These are phyloP conservation scores for Peronospora destructor DNA, from an alignment of 352 stramenopile genomes.

Conservation along the genomic window DNA sequence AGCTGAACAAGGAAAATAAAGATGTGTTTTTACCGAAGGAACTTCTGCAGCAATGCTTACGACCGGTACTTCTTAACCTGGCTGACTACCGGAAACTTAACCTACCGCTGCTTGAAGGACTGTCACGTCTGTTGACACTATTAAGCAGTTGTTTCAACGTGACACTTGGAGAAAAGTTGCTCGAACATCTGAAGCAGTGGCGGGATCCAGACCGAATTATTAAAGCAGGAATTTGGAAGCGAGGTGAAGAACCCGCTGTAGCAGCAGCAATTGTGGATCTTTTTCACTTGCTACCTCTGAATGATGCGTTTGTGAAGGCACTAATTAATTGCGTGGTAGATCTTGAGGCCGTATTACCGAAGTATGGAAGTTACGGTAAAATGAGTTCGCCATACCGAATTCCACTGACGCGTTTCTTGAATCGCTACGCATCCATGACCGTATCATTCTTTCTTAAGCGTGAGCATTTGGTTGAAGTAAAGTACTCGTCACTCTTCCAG, in stretches of 20 bases:
- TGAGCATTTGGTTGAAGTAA: slow-evolving; percentile 69
- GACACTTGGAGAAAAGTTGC: slow-evolving; percentile 94
- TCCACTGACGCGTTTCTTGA: slow-evolving; percentile 90
- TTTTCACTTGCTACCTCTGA: slow-evolving; percentile 93
- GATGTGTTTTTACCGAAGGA: slow-evolving; percentile 90
- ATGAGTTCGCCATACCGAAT: slow-evolving; percentile 89
- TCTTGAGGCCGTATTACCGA: slow-evolving; percentile 87
- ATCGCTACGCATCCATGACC: slow-evolving; percentile 82
- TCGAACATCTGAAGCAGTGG: slow-evolving; percentile 95
- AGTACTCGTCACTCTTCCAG: slow-evolving; percentile 92
- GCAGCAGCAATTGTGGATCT: slow-evolving; percentile 93
- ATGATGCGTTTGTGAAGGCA: slow-evolving; percentile 92
- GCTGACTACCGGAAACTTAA: slow-evolving; percentile 96
- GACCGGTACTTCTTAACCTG: slow-evolving; percentile 94
- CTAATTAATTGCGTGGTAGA: slow-evolving; percentile 93
- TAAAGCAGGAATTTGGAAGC: slow-evolving; percentile 89
- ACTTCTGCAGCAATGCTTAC: slow-evolving; percentile 92
- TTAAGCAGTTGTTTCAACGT: slow-evolving; percentile 97
- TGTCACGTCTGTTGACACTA: slow-evolving; percentile 89
- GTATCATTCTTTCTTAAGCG: slow-evolving; percentile 87
- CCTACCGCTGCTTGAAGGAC: slow-evolving; percentile 89
- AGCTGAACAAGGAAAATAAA: slow-evolving; percentile 84
- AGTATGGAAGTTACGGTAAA: slow-evolving; percentile 86
- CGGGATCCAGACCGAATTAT: slow-evolving; percentile 86
- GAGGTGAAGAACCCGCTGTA: slow-evolving; percentile 92